Base-by-base conservation (phyloP, 257 asterid genomes). In the Euphrasia confusa region DNA sequence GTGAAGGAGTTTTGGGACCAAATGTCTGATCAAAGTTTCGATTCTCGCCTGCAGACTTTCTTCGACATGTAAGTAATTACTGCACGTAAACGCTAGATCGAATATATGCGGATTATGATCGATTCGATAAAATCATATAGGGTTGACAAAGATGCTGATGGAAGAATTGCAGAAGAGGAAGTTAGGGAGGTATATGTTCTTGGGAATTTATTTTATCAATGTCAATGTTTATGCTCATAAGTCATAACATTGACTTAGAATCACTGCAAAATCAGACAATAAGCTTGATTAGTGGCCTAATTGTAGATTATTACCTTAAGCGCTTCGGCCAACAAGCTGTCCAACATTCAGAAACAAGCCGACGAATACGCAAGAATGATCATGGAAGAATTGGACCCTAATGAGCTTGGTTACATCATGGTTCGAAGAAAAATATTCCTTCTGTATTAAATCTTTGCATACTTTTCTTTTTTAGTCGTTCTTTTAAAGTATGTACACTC, bases 71-170 rank as follows among this genome's bases (percentile, higher is more conserved):
- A 77, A 81, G 76, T 1, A 13, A 50, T 49, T 52, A 49, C 13
- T 37, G 61, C 54, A 45, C 60, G 50, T 11, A 24, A 26, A 8
- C 1, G 12, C 17, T 39, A 4, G 11, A 15, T 21, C 24, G 24
- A 21, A 21, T 21, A 3, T 26, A 45, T 47, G 0, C 2, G 3
- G 52, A 17, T 17, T n/a, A 26, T 26, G 8, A 7, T 6, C 9
- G 7, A 6, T 35, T 35, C 2, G 10, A 0, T 35, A 6, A 4
- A 7, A 33, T 4, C 4, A 55, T 27, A 52, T 60, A 92, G 99
- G 99, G 99, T 92, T 65, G 99, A 92, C 73, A 92, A 92, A 79
- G 97, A 92, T 72, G 97, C 99, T 0, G 97, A 92, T 71, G 99
- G 99, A 7, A 80, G 96, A 70, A 80, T 92, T 40, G 76, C 95